These are phyloP conservation scores for Diversispora eburnea DNA, from an alignment of 192 early-diverging fungal species.

Conservation along the genomic window DNA sequence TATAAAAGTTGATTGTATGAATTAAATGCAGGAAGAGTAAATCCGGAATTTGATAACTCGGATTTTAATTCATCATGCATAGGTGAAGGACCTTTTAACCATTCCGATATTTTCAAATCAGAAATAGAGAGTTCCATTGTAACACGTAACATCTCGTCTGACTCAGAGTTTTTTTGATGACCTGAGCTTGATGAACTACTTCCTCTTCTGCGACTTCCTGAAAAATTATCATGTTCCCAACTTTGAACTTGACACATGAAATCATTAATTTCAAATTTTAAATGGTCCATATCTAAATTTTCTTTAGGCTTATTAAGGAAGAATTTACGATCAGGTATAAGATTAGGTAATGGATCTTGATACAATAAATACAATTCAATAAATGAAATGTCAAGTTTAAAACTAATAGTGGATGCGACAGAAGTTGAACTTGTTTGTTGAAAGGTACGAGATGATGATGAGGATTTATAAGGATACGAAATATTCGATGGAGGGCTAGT, in stretches of 20 bases:
- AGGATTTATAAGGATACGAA: not conserved
- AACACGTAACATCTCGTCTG: not conserved
- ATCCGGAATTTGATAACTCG: not conserved
- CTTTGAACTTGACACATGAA: constrained; percentile 35
- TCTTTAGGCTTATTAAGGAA: constrained; percentile 33
- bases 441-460: constrained; percentile 5
- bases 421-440: not conserved
- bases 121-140: constrained; percentile 3
- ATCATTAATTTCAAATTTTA: constrained; percentile 38
- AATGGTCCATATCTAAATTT: constrained; percentile 33
- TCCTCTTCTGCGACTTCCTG: not conserved
- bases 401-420: constrained; percentile 31
- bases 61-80: not conserved
- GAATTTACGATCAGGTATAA: constrained; percentile 34
- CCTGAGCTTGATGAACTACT: not conserved
- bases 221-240: constrained; percentile 24
- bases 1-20: constrained; percentile 8
- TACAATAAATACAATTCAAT: constrained; percentile 43
- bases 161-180: constrained; percentile 29
- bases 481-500: not conserved
- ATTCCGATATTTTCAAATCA: constrained; percentile 13
- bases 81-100: constrained; percentile 2
- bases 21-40: constrained; percentile 9
- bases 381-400: constrained; percentile 36
- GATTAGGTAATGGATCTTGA: constrained; percentile 29